phyloP scores from a whole-genome alignment of 2,329 filamentous ascomycete species.

The Hypoxylon sp. region DNA sequence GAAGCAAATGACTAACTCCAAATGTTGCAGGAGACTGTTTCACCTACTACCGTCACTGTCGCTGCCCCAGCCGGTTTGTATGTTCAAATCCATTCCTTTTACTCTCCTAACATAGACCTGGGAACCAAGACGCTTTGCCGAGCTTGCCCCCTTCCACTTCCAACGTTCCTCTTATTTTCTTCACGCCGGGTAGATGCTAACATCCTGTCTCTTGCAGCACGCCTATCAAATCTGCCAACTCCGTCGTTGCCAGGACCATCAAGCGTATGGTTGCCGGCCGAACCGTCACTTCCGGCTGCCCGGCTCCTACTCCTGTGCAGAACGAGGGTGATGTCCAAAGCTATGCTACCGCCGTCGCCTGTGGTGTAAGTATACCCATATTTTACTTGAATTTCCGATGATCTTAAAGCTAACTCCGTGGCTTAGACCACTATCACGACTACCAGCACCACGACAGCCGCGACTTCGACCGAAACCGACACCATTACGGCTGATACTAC shows the following conservation, averaged over 20 bases:
- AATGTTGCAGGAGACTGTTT: slow-evolving; percentile 13
- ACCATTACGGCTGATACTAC: slow-evolving; percentile 19
- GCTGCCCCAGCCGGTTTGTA: neutral
- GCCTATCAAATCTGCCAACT: slow-evolving; percentile 1
- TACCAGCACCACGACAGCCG: slow-evolving; percentile 7
- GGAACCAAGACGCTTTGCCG: too few species aligned
- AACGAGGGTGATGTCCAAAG: slow-evolving; percentile 23
- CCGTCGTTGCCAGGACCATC: slow-evolving; percentile 5
- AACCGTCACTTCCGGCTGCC: slow-evolving; percentile 14
- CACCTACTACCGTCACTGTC: slow-evolving; percentile 12
- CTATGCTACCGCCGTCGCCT: slow-evolving; percentile 27
- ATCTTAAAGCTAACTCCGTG: neutral
- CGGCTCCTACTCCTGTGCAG: slow-evolving; percentile 15
- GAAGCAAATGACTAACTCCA: slow-evolving; percentile 6
- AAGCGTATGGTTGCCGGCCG: slow-evolving; percentile 14
- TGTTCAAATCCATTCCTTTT: neutral
- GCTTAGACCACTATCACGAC: slow-evolving; percentile 14
- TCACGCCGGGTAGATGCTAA: neutral
- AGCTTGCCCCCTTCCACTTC: too few species aligned
- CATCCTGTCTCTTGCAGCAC: neutral
- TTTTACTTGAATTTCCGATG: neutral
- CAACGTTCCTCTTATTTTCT: neutral
- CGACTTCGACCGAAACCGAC: slow-evolving; percentile 6
- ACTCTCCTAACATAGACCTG: too few species aligned
- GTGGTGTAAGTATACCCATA: slow-evolving; percentile 10